These are phyloP conservation scores for Phytophthora sp. DNA, from an alignment of 352 stramenopile genomes.

Conservation along the genomic window DNA sequence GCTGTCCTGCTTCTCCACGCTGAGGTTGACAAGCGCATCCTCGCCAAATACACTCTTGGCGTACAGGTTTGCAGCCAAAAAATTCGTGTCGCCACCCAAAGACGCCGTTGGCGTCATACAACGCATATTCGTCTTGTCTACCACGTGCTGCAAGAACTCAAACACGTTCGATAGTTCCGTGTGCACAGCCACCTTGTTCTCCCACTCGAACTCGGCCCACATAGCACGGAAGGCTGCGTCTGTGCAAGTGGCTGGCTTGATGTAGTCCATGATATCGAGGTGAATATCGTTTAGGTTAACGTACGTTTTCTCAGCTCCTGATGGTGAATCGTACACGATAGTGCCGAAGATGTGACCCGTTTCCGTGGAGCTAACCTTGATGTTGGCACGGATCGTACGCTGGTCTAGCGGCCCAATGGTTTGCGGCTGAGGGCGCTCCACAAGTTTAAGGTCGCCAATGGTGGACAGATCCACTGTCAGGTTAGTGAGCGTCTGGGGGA, in stretches of 20 bases:
- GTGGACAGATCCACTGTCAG: constrained; percentile 99
- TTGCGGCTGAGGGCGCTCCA: constrained; percentile 97
- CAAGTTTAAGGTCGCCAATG: constrained; percentile 99
- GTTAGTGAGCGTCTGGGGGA: constrained; percentile 98
- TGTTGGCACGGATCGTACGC: constrained; percentile 97
- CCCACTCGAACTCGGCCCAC: constrained; percentile 99
- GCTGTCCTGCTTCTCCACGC: constrained; percentile 98
- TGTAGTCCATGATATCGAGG: constrained; percentile 99
- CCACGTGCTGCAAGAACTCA: constrained; percentile 98
- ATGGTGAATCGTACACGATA: constrained; percentile 98
- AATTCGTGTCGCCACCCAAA: constrained; percentile 91
- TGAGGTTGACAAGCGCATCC: constrained; percentile 99
- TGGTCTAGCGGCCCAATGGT: constrained; percentile 98
- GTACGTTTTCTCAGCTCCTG: constrained; percentile 96
- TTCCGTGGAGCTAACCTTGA: constrained; percentile 99
- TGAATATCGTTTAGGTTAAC: constrained; percentile 99
- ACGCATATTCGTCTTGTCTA: constrained; percentile 99
- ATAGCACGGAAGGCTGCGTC: constrained; percentile 99
- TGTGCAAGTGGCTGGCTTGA: constrained; percentile 93
- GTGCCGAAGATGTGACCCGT: constrained; percentile 99
- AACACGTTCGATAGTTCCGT: constrained; percentile 98
- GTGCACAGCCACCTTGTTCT: constrained; percentile 99
- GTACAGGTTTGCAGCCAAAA: constrained; percentile 94
- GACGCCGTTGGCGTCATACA: constrained; percentile 97
- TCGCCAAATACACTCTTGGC: constrained; percentile 95